These are phyloP conservation scores for Cryoendolithus antarcticus DNA, from an alignment of 2,329 filamentous ascomycete genomes.

Conservation along the genomic window DNA sequence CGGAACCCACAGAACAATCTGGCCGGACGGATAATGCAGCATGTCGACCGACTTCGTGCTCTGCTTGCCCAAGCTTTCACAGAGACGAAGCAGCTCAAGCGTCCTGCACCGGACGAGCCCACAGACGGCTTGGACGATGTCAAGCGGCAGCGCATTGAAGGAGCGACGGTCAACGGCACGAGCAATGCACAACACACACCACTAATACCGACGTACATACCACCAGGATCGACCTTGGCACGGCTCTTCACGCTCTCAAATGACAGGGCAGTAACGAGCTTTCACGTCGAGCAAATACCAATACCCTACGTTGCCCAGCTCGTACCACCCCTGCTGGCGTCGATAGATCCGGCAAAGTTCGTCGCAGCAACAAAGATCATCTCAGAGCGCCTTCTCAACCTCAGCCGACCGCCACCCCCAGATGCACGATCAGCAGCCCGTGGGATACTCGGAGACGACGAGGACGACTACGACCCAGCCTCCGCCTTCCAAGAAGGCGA, in stretches of 20 bases:
- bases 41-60: conserved; percentile 71
- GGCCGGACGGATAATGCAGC: conserved; percentile 66
- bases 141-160: conserved; percentile 67
- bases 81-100: conserved; percentile 57
- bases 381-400: conserved; percentile 28
- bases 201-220: conserved; percentile 39
- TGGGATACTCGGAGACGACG: conserved; percentile 43
- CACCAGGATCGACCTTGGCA: conserved; percentile 63
- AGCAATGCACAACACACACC: conserved; percentile 21
- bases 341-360: conserved; percentile 56
- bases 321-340: conserved; percentile 62
- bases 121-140: conserved; percentile 58
- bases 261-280: conserved; percentile 60
- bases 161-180: conserved; percentile 29
- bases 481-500: conserved; percentile 69
- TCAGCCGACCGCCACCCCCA: conserved; percentile 21
- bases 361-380: conserved; percentile 58
- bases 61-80: conserved; percentile 68
- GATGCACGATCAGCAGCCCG: conserved; percentile 18
- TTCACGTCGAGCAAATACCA: conserved; percentile 73
- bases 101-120: conserved; percentile 57
- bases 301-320: conserved; percentile 66
- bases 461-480: conserved; percentile 78
- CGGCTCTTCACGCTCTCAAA: conserved; percentile 78
- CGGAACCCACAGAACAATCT: conserved; percentile 71